Conservation (phyloP, 1,139 yeast species). For the Suhomyces ambrosiae region DNA sequence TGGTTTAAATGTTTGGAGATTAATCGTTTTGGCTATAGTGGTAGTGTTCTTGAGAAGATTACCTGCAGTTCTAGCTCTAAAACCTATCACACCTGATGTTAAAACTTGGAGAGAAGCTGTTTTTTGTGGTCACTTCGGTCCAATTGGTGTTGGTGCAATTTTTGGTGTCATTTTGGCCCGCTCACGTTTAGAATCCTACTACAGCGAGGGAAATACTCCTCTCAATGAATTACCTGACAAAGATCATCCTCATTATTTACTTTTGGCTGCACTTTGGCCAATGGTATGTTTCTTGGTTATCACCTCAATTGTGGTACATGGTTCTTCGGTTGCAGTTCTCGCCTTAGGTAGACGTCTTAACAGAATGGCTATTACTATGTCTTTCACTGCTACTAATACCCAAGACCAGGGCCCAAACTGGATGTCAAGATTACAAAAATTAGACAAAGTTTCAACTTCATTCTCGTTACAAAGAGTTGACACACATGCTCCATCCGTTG, state of each 20-base stretch:
- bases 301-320: conserved; percentile 89
- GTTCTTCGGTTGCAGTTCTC: conserved; percentile 94
- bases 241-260: conserved; percentile 62
- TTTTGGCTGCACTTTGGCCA: conserved; percentile 87
- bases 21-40: conserved; percentile 78
- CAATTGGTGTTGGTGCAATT: conserved; percentile 96
- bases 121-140: conserved; percentile 97
- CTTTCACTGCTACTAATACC: conserved; percentile 73
- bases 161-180: conserved; percentile 87
- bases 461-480: conserved; percentile 82
- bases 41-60: conserved; percentile 81
- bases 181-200: conserved; percentile 66
- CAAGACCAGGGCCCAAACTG: conserved; percentile 67
- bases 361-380: conserved; percentile 90
- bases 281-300: conserved; percentile 81
- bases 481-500: conserved; percentile 34
- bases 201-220: conserved; percentile 62
- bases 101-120: conserved; percentile 94
- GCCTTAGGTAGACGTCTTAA: conserved; percentile 87
- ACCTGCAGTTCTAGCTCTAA: conserved; percentile 80
- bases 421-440: conserved; percentile 83
- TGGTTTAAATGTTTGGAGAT: conserved; percentile 84
- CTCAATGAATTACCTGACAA: conserved; percentile 54
- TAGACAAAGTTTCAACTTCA: conserved; percentile 71
- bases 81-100: conserved; percentile 87